Evolutionary conservation across 331 rosid genomes (phyloP), one percentile per base, ranked within the genome.

Genomic region (Arachis monticola): DNA sequence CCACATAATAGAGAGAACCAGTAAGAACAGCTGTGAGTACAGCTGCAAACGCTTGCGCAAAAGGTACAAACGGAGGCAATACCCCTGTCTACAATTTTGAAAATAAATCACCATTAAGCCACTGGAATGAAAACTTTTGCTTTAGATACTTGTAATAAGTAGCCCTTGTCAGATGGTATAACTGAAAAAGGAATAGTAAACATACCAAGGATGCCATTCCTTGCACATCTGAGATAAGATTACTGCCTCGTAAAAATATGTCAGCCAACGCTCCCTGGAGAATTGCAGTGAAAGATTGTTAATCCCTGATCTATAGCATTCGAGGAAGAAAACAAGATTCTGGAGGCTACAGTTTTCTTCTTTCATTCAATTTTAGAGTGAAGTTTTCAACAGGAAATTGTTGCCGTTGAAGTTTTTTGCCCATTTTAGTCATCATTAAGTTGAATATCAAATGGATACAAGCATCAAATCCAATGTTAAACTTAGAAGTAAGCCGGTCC

Each of bases 21-120:
- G 97, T 94, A n/a, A 94, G 92, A 50, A 87, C 85, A 67, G 99
- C 99, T 1, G 97, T 92, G 53, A 94, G 87, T 7, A 94, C 96
- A 46, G 99, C 99, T 35, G 99, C 97, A 86, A 92, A 92, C 47
- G 96, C 96, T 78, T 94, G 99, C 75, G 99, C 99, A 91, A 94
- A 94, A 55, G 99, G 99, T 50, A 90, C 97, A 83, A 88, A 86
- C 32, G 97, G 92, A 78, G 99, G 99, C 65, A 92, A 83, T 69
- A 94, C 87, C 52, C 99, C 99, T 1, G 96, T 85, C 97, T 92
- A 60, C 77, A 84, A 55, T 82, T 48, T 59, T 31, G 73, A 61
- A 73, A 67, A 73, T 48, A 75, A 73, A 75, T 58, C 10, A 10
- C 5, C 69, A 72, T 69, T 77, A 67, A 81, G 71, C 56, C 41